Evolutionary conservation across 2,329 filamentous ascomycete species (phyloP), one percentile per base, ranked within the genome.

Genomic region (Colletotrichum salicis): DNA sequence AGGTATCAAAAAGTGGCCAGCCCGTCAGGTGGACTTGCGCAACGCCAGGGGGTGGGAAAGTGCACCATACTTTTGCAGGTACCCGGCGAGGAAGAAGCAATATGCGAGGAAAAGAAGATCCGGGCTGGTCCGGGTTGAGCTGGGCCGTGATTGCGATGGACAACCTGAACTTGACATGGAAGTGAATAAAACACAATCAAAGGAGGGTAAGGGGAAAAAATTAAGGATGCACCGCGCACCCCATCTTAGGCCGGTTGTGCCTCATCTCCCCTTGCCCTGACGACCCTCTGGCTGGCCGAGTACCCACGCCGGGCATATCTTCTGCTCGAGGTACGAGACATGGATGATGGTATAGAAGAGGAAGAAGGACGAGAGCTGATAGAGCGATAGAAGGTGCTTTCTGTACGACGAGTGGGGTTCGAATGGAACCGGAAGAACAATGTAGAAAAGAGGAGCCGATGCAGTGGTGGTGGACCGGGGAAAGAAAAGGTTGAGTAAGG

Each of bases 91-190:
- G 8, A 71, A 62, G 59, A 71, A 67, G 64, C 54, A 54, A 37
- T 13, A 15, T 31, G 41, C 19, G 51, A 48, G 57, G 52, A 62
- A 24, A 31, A 24, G 35, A 27, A 59, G 56, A 45, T 54, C 24
- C 41, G 58, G 68, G 57, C 64, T 67, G 69, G 48, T 35, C 61
- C 65, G 69, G 54, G 54, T 45, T 56, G 57, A 35, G 56, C 64
- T 58, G 54, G 62, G 45, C 58, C 64, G 45, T 68, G 41, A 58
- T 63, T 67, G 37, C 24, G 64, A 71, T 62, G 52, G 57, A 63
- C 64, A 31, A 58, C 64, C 27, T 45, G 57, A 68, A 63, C 56
- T 41, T 27, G 56, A 52, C 58, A 54, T 51, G 45, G 54, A 33
- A 24, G 45, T 13, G 33, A 24, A 48, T 10, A 48, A 48, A 22